Evolutionary conservation across 805 yeast genomes (phyloP), one percentile per base, ranked within the genome.

Genomic region (Limtongozyma cylindracea): DNA sequence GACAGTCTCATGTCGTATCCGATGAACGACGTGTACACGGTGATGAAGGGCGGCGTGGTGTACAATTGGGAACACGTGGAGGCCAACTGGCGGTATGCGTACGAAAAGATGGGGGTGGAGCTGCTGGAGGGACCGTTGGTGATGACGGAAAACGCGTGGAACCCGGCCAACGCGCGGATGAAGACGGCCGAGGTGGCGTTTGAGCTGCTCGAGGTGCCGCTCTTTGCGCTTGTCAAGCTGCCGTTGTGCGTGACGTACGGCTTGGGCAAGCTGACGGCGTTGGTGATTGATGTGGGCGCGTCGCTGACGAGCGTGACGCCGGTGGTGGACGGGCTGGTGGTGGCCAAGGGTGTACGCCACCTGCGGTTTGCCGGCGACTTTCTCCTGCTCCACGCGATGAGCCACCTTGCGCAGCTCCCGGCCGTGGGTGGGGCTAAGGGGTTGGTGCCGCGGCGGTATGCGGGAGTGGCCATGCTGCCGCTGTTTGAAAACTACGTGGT

Each of bases 351-450:
- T 21, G 54, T 64, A 4, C 48, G 58, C 27, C 71, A 63, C 39
- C 60, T 76, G 10, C 65, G 62, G 32, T 73, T 58, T 38, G 94
- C 82, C 3, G 96, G 95, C 7, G 84, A 80, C 39, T 82, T 71
- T 39, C 41, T 74, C 24, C 73, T 70, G 39, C 52, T 62, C 23
- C 76, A 73, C 43, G 49, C 67, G 2, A 41, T 58, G 30, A 45
- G 48, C 21, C 26, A 36, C 12, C 20, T 13, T 6, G 6, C 6
- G 6, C 15, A 5, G 15, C 15, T 6, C 6, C 15, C 6, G 15
- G 6, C 6, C 15, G 15, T 6, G 6, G 15, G 15, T 11, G 35
- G 29, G 19, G 24, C 20, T 24, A n/a, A 27, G 12, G 29, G 30
- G n/a, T 25, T 30, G 22, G 20, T 29, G 22, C 34, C 35, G 6